Base-by-base conservation (phyloP, 805 yeast genomes). In the Spathaspora gorwiae region DNA sequence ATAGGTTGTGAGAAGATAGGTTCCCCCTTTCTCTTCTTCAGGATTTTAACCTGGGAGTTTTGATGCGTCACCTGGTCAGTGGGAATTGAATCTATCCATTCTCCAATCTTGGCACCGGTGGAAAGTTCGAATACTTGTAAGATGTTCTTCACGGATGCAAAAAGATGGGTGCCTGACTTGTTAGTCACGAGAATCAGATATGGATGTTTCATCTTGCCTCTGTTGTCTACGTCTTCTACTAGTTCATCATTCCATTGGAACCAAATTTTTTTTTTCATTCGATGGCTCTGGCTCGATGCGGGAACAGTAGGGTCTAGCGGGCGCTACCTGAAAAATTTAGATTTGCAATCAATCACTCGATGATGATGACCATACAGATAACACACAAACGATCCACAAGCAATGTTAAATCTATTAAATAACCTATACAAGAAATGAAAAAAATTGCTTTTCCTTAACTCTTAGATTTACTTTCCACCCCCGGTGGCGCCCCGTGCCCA, bases 11-110 rank as follows among this genome's bases (percentile, higher is more conserved):
- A 65, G 63, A 46, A 33, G 47, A 26, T 48, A 54, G 49, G 66
- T 63, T 33, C 67, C 52, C 43, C 71, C 64, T 44, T 67, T 19
- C 24, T 19, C 73, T 41, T 66, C 65, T 43, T 77, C 79, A 48
- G 75, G 78, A 51, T 73, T 75, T 57, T 75, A n/a, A 7, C 26
- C 29, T 39, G 35, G 11, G 41, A 29, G 26, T 39, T 43, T 15
- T 31, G 39, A 15, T 37, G 45, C 6, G 41, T 39, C 6, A 39
- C 31, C 29, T 39, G 26, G 6, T 42, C 40, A 3, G 44, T 19
- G 73, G 43, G 76, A 30, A 78, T 69, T 6, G 70, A 72, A 61
- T 86, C 94, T 12, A 65, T 57, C 90, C 92, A 86, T 31, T 68
- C 59, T 1, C 86, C 87, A n/a, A 77, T 54, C 24, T 70, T 55